Evolutionary conservation across 176 grass and related monocot species (phyloP).

Genomic region (Carex parvula): DNA sequence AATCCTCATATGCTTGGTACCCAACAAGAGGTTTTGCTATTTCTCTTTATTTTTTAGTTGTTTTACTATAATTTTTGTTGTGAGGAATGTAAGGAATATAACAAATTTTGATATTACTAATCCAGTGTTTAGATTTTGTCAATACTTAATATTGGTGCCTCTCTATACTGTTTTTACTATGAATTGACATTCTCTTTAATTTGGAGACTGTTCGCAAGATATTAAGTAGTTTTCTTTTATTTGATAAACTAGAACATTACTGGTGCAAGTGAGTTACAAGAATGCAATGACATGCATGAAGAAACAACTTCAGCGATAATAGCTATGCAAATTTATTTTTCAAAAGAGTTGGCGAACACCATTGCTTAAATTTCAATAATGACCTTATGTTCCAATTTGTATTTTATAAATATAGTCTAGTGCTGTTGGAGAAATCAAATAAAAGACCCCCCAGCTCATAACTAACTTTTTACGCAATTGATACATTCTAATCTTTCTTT

Average conservation of each 20-base stretch:
- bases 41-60: not conserved
- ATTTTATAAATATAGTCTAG: not conserved
- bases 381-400: not conserved
- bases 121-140: not conserved
- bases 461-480: not conserved
- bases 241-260: conserved; percentile 2
- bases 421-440: conserved; percentile 13
- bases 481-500: not conserved
- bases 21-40: not conserved
- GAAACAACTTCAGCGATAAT: not conserved
- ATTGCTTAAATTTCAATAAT: not conserved
- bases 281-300: not conserved
- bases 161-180: not conserved
- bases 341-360: not conserved
- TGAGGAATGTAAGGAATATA: not conserved
- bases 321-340: not conserved
- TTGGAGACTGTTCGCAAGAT: not conserved
- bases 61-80: not conserved
- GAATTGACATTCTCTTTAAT: not conserved
- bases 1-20: not conserved
- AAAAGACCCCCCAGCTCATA: not conserved
- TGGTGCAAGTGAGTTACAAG: not conserved
- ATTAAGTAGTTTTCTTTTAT: not conserved
- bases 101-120: not conserved
- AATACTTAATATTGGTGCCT: not conserved